Evolutionary conservation across 768 basidiomycete genomes (phyloP), one percentile per base, ranked within the genome.

Genomic region (Tulasnella sp.): DNA sequence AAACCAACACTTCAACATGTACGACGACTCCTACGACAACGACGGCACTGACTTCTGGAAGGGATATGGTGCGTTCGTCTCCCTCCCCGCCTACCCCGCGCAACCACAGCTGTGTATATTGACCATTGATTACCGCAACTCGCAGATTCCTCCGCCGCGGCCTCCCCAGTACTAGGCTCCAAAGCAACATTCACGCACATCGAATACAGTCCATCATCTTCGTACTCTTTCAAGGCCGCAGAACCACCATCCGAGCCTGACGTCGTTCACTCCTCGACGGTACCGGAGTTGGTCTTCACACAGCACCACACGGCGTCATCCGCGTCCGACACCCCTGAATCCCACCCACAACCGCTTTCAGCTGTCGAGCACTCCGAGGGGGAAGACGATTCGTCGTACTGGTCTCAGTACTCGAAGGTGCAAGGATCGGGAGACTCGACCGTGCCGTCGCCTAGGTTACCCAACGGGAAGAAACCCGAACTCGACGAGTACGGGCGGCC

Each of bases 341-440:
- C 75, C 1, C 37, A 55, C 55, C 61, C 37, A n/a, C 48, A 57
- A 57, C 75, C 46, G 5, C 57, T 55, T 11, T 76, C 73, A 37
- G 44, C 32, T 23, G 44, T 48, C 20, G 44, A 26, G 4, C 11
- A 20, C 20, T 40, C 42, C 77, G 55, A 75, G 26, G 35, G 35
- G 35, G 46, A 46, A 57, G 79, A 61, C 23, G 79, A 80, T 32
- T 79, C 74, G 39, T 40, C 70, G 4, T 80, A 80, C 39, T 80
- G 79, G 79, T 39, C 74, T 39, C 39, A 67, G 26, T 80, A 80
- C 55, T 48, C 79, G 11, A 44, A 35, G 15, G 79, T 80, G 15
- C 79, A 79, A 20, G 79, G 79, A 26, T 80, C 79, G 11, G 79
- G 79, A n/a, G 79, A 80, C 74, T 79, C 79, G n/a, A 80, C 79